A percentile compares a stretch with the other conserved stretches of the same genome.
Evolutionary conservation across 1,284 basidiomycete genomes (phyloP).

Genomic region (Puccinia sorghi): DNA sequence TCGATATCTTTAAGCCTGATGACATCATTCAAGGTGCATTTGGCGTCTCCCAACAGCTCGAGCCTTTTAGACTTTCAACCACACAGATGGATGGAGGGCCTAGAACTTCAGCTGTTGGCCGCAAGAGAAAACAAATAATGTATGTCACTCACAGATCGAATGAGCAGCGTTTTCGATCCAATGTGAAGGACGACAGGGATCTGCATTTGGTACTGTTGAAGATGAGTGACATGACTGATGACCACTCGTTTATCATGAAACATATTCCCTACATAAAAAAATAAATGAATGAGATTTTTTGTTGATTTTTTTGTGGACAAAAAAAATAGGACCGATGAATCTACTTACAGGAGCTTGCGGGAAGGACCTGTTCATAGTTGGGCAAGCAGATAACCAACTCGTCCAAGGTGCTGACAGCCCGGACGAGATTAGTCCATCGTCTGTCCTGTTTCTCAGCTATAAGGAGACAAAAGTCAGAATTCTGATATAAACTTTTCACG

Average conservation of each 20-base stretch:
- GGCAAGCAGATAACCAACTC: constrained; percentile 41
- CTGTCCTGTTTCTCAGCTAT: constrained; percentile 37
- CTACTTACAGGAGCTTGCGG: constrained; percentile 45
- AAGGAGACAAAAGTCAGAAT: not conserved
- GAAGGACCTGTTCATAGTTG: constrained; percentile 51
- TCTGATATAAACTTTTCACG: not conserved
- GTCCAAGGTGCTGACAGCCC: constrained; percentile 48
- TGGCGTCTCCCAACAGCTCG: constrained; percentile 48
- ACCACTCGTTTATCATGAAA: constrained; percentile 49
- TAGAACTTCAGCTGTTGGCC: not conserved
- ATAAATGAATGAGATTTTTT: not conserved
- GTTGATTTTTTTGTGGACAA: not conserved
- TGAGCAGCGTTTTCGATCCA: constrained; percentile 54
- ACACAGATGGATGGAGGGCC: not conserved
- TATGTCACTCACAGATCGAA: constrained; percentile 55
- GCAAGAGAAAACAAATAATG: not conserved
- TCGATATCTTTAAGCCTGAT: constrained; percentile 66
- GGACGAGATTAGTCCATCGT: constrained; percentile 30
- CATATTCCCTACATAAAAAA: constrained; percentile 22
- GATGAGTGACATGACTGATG: constrained; percentile 51
- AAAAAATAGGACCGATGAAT: not conserved
- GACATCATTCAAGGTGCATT: constrained; percentile 56
- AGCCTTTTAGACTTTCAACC: constrained; percentile 51
- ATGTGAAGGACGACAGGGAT: constrained; percentile 51
- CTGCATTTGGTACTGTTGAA: constrained; percentile 51